Conservation (phyloP, 2,329 filamentous ascomycete genomes). For the Fusarium metavorans region DNA sequence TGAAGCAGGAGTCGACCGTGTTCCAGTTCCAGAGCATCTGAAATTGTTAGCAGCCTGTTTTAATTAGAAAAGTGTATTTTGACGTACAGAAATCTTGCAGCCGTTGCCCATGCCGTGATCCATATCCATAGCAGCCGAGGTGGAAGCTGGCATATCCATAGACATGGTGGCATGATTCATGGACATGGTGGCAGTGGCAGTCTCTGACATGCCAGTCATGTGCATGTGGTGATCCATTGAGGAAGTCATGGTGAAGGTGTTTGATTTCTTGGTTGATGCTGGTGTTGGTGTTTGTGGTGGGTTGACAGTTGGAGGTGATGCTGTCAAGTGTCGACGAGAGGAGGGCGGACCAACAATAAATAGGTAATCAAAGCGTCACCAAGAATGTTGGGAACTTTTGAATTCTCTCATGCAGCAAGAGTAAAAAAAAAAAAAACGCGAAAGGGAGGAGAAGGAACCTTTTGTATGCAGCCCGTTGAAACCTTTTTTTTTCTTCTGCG, state of each 20-base stretch:
- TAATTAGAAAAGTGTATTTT: too few species aligned
- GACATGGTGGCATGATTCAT: slow-evolving; percentile 32
- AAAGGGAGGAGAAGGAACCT: not conserved
- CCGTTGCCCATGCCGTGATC: slow-evolving; percentile 14
- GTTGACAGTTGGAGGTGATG: not conserved
- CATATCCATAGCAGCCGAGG: slow-evolving; percentile 33
- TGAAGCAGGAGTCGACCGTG: slow-evolving; percentile 77
- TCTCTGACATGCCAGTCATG: slow-evolving; percentile 23
- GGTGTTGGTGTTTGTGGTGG: not conserved
- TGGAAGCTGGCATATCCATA: slow-evolving; percentile 37
- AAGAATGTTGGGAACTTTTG: slow-evolving; percentile 10
- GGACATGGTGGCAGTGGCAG: slow-evolving; percentile 13
- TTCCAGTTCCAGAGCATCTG: slow-evolving; percentile 88
- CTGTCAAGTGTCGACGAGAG: not conserved
- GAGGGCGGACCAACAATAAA: not conserved
- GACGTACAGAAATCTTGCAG: slow-evolving; percentile 57
- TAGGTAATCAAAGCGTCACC: not conserved
- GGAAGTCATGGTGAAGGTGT: not conserved
- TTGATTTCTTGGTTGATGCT: not conserved
- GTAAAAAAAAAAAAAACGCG: not conserved
- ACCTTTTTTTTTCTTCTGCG: not conserved
- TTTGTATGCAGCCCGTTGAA: not conserved
- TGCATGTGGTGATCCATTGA: slow-evolving; percentile 24
- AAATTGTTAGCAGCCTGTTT: not conserved
- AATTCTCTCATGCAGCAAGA: not conserved